Base-by-base conservation (phyloP, 345 rosid genomes). In the Camelina neglecta region DNA sequence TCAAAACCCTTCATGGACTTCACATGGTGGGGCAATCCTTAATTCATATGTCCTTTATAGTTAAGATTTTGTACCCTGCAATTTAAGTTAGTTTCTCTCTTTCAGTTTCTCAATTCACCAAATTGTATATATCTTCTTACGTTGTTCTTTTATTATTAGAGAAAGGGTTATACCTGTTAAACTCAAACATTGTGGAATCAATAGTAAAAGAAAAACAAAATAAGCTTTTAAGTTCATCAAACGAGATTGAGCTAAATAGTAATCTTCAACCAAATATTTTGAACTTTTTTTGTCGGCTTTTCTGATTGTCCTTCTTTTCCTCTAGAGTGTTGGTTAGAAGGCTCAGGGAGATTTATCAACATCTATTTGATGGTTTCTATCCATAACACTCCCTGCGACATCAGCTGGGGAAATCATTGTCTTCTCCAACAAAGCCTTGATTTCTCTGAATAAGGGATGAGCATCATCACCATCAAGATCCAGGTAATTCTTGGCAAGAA, bases 381-480 rank as follows among this genome's bases (percentile, higher is more conserved):
- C 80, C 80, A 82, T 82, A 60, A 84, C 71, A 16, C 65, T 69
- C 75, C 80, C 85, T 2, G 84, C 79, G 2, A 83, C 83, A 57
- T 80, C 85, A 29, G 87, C 87, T 24, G 85, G 81, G 1, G 84
- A 78, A 67, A 83, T 75, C 23, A 63, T 16, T 7, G 60, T 74
- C 62, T 82, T 80, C 53, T 57, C 72, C 73, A 85, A 80, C 71
- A 73, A 60, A 47, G n/a, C 29, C 23, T 15, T 59, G 68, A 83
- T 64, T 26, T 44, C 73, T 8, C 13, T 51, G 15, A 80, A 79
- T 67, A 57, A 10, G 35, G 47, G 31, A 60, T 81, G 83, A 48
- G 74, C 50, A 33, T 57, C 12, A 57, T 58, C 13, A 35, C 71
- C 66, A 49, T 81, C 81, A 50, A 84, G 56, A 24, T 76, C 76